Percentiles rank a stretch among this genome's conserved stretches.
Conservation (phyloP, 257 asterid genomes). For the Nicotiana tabacum region DNA sequence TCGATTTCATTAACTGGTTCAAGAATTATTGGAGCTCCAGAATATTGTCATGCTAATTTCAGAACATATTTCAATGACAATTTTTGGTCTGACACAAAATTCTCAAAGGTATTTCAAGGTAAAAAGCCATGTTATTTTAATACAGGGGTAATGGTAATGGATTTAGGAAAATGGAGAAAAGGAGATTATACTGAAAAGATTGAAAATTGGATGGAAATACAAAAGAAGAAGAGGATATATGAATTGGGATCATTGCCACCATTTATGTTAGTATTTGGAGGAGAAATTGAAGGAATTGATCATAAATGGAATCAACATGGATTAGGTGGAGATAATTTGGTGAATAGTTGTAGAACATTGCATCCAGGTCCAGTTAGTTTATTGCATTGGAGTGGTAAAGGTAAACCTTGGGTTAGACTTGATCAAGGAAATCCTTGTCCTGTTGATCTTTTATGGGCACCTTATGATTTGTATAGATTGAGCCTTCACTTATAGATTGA, state of each 20-base stretch:
- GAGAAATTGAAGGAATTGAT: conserved; percentile 53
- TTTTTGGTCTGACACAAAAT: conserved; percentile 45
- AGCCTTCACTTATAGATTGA: background rate
- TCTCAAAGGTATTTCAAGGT: conserved; percentile 34
- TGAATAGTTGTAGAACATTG: conserved; percentile 52
- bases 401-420: conserved; percentile 78
- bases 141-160: conserved; percentile 72
- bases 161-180: conserved; percentile 51
- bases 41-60: conserved; percentile 49
- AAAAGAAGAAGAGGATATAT: conserved; percentile 54
- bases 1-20: conserved; percentile 24
- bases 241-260: conserved; percentile 71
- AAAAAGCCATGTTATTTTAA: conserved; percentile 63
- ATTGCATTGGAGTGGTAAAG: conserved; percentile 89
- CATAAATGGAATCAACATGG: conserved; percentile 85
- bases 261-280: conserved; percentile 67
- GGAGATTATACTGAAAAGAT: conserved; percentile 46
- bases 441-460: conserved; percentile 55
- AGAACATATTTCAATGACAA: conserved; percentile 34
- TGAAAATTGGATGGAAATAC: conserved; percentile 66
- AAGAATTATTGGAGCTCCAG: conserved; percentile 63
- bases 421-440: conserved; percentile 54
- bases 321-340: conserved; percentile 66
- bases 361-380: conserved; percentile 72
- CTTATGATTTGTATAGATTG: conserved; percentile 43